Conservation (phyloP, 805 yeast genomes). For the Blastobotrys americana region DNA sequence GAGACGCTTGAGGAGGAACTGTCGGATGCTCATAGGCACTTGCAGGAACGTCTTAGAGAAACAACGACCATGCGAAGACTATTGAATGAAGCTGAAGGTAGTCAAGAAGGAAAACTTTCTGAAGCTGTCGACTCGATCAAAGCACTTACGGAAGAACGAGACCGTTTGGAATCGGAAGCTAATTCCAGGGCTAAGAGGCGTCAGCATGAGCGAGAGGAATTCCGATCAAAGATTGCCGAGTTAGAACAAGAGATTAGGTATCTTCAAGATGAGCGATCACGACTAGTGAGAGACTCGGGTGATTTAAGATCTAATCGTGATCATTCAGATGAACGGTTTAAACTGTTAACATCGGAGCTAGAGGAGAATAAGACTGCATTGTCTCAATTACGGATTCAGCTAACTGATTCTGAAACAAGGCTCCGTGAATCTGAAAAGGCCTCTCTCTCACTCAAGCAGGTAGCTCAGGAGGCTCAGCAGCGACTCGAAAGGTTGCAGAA, state of each 20-base stretch:
- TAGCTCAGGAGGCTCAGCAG: constrained; percentile 31
- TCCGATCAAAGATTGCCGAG: constrained; percentile 38
- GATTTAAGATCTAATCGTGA: constrained; percentile 22
- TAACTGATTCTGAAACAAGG: constrained; percentile 23
- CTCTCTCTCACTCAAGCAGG: constrained; percentile 28
- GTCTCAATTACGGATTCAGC: constrained; percentile 20
- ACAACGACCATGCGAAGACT: constrained; percentile 63
- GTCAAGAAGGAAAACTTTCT: constrained; percentile 42
- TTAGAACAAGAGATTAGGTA: constrained; percentile 32
- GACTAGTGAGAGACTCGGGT: constrained; percentile 16
- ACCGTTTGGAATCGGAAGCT: constrained; percentile 48
- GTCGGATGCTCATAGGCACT: constrained; percentile 59
- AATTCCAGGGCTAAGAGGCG: constrained; percentile 45
- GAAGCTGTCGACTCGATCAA: constrained; percentile 50
- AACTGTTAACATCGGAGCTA: constrained; percentile 26
- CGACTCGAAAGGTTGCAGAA: constrained; percentile 32
- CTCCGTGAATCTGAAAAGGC: constrained; percentile 27
- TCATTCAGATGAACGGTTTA: constrained; percentile 20
- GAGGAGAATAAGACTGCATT: constrained; percentile 19
- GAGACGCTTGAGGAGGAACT: constrained; percentile 77
- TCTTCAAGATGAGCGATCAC: constrained; percentile 33
- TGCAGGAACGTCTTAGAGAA: constrained; percentile 80
- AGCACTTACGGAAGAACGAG: constrained; percentile 52
- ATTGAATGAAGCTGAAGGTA: constrained; percentile 60
- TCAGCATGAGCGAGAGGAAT: constrained; percentile 61